Base-by-base conservation (phyloP, 2,329 filamentous ascomycete genomes). In the Ceratocystis eucalypticola region DNA sequence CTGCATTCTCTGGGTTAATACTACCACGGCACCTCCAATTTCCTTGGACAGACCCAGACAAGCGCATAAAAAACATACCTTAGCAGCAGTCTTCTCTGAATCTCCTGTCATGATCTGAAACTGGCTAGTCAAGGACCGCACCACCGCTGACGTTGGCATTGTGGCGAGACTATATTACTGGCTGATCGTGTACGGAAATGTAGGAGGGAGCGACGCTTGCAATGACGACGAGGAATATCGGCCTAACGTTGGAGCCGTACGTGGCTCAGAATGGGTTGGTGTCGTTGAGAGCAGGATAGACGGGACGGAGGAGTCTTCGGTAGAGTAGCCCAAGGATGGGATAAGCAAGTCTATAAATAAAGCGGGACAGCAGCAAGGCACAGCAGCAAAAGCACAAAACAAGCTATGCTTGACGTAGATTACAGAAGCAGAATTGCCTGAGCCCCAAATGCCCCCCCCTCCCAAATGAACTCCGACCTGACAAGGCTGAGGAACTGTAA, bases 61-160 rank as follows among this genome's bases (percentile, higher is more conserved):
- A 15, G 48, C 15, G 25, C 48, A 53, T 15, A 28, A 20, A 22
- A 61, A 55, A 77, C 78, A 70, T 76, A 81, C 80, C 73, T 76
- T 75, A 67, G 74, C 73, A 45, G 80, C 79, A 44, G 73, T 74
- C 68, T 77, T 76, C 64, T 80, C 79, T 17, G 73, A 72, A 17
- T 76, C 74, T 44, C 78, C 78, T 10, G 80, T 81, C 61, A 77
- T 70, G 62, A 72, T 69, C 62, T 77, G 71, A 69, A 82, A 81
- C 71, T 80, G 74, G 62, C 71, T 69, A 68, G 76, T 72, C 70
- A 77, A 67, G 50, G 73, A 71, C 73, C 76, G 79, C 70, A 80
- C 76, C 69, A 61, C 45, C 20, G 53, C 55, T 17, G 64, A 17
- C 10, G 63, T 59, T 25, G 63, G 63, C 63, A 65, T 65, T 17